These are phyloP conservation scores for Starmerella potacharoeniae DNA, from an alignment of 805 yeast species.

Conservation along the genomic window DNA sequence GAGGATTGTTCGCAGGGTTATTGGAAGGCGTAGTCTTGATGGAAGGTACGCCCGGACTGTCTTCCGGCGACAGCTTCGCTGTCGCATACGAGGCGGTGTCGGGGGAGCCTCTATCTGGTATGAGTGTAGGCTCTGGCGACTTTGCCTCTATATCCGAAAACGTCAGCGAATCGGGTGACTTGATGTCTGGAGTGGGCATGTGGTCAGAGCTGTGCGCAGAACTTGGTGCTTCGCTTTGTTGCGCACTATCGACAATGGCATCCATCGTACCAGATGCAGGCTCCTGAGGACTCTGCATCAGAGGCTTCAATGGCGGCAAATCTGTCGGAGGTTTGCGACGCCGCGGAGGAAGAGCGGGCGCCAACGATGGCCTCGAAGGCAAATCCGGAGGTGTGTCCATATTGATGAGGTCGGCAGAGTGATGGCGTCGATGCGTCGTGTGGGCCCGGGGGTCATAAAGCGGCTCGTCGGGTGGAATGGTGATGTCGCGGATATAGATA, in stretches of 20 bases:
- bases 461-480: conserved; percentile 25
- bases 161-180: background rate
- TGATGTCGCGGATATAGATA: conserved; percentile 70
- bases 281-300: background rate
- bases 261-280: background rate
- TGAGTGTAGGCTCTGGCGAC: too few relatives aligned
- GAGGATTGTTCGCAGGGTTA: conserved; percentile 10
- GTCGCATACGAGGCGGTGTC: too few relatives aligned
- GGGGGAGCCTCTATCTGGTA: too few relatives aligned
- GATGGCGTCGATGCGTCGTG: conserved; percentile 3
- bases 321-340: background rate
- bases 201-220: background rate
- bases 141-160: too few relatives aligned
- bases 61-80: background rate
- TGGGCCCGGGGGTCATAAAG: conserved; percentile 1
- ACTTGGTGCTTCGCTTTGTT: background rate
- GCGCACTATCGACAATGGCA: background rate
- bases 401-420: conserved; percentile 4
- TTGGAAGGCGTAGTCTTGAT: background rate
- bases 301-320: background rate
- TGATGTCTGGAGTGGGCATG: background rate
- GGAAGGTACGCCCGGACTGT: background rate
- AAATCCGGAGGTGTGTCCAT: background rate
- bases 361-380: background rate
- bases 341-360: conserved; percentile 1